Conservation (phyloP, 2,329 filamentous ascomycete species). For the Knoxdaviesia capensis region DNA sequence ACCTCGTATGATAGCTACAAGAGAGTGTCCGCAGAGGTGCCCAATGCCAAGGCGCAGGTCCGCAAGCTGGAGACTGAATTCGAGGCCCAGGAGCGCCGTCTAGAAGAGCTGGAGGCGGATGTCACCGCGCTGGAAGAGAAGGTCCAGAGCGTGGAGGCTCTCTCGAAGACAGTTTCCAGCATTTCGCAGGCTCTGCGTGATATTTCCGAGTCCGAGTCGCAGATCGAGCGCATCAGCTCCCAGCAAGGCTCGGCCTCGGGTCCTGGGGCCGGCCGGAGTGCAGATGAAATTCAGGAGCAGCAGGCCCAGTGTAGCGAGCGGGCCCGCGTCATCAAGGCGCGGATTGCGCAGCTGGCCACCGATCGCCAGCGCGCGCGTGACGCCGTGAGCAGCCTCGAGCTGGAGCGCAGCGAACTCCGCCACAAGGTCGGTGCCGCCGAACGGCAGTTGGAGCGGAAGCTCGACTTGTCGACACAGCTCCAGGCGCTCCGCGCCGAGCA, state of each 20-base stretch:
- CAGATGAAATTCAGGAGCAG: slow-evolving; percentile 69
- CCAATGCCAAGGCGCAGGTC: slow-evolving; percentile 43
- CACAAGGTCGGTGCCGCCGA: slow-evolving; percentile 51
- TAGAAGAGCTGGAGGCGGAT: slow-evolving; percentile 47
- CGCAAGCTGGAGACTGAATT: slow-evolving; percentile 40
- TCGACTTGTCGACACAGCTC: slow-evolving; percentile 47
- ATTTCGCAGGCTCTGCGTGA: slow-evolving; percentile 58
- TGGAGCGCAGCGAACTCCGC: slow-evolving; percentile 55
- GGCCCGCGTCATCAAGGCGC: slow-evolving; percentile 40
- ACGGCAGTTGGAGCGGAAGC: slow-evolving; percentile 67
- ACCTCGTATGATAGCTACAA: slow-evolving; percentile 56
- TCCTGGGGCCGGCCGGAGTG: slow-evolving; percentile 7
- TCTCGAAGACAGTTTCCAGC: slow-evolving; percentile 55
- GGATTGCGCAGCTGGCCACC: slow-evolving; percentile 41
- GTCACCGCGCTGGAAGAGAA: slow-evolving; percentile 44
- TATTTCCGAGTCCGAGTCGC: slow-evolving; percentile 46
- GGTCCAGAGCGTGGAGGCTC: slow-evolving; percentile 52
- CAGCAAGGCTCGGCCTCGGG: slow-evolving; percentile 49
- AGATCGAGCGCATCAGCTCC: slow-evolving; percentile 55
- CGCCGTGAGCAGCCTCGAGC: slow-evolving; percentile 49
- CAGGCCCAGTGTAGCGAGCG: slow-evolving; percentile 48
- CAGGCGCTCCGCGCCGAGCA: slow-evolving; percentile 52
- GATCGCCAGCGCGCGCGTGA: slow-evolving; percentile 56
- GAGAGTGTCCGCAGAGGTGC: slow-evolving; percentile 52
- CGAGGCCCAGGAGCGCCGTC: slow-evolving; percentile 33